Conservation (phyloP, 805 yeast species). For the Myxozyma melibiosi region DNA sequence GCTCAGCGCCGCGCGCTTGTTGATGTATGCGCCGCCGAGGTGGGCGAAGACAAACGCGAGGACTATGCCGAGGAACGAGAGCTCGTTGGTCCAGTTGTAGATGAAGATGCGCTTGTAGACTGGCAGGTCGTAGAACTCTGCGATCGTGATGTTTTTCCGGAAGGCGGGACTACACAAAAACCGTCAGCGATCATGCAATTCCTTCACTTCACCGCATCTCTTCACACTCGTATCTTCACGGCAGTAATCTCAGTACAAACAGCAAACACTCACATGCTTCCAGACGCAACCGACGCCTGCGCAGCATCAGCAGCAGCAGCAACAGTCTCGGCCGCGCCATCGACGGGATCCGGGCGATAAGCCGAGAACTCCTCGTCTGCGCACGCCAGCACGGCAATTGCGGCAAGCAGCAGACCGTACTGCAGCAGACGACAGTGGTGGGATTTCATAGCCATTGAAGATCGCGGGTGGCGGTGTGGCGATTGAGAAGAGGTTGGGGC, state of each 20-base stretch:
- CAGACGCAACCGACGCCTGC: conserved; percentile 3
- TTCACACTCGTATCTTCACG: too few relatives aligned
- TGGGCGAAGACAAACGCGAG: conserved; percentile 53
- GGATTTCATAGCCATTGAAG: conserved; percentile 1
- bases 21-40: conserved; percentile 61
- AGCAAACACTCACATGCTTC: neutral
- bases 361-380: conserved; percentile 32
- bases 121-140: conserved; percentile 62
- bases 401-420: conserved; percentile 9
- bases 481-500: neutral
- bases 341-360: conserved; percentile 21
- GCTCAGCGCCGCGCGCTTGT: conserved; percentile 56
- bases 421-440: conserved; percentile 1
- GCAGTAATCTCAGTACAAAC: too few relatives aligned
- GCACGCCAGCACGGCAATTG: conserved; percentile 8
- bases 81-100: conserved; percentile 81
- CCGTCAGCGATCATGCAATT: neutral
- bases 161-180: neutral
- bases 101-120: conserved; percentile 57
- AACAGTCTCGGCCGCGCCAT: conserved; percentile 9
- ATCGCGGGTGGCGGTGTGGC: neutral
- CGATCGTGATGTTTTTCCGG: conserved; percentile 34
- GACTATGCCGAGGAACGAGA: conserved; percentile 56
- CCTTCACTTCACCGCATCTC: too few relatives aligned
- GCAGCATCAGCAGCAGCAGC: conserved; percentile 14